Evolutionary conservation across 2,329 filamentous ascomycete genomes (phyloP).

Genomic region (Cercospora sesami): DNA sequence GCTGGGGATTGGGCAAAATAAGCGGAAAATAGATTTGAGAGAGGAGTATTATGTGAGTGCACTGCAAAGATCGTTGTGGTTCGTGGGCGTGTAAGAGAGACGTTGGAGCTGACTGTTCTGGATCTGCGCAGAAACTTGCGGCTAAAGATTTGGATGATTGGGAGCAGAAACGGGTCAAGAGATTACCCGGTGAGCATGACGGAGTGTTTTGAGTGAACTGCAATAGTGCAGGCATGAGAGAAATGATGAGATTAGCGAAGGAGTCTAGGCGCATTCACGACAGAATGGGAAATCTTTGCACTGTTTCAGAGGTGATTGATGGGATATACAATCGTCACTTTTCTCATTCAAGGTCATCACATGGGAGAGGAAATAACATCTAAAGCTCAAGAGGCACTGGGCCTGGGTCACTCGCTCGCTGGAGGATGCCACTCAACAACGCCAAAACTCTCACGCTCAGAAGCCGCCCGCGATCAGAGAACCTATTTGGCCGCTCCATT

Average conservation of each 20-base stretch:
- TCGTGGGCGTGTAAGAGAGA: no score
- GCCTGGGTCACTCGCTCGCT: background rate
- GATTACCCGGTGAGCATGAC: slow-evolving; percentile 86
- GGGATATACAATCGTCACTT: background rate
- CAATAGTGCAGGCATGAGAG: background rate
- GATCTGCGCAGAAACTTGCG: slow-evolving; percentile 63
- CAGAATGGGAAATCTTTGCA: background rate
- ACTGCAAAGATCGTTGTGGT: no score
- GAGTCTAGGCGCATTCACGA: background rate
- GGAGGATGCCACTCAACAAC: slow-evolving; percentile 4
- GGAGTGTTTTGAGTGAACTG: slow-evolving; percentile 63
- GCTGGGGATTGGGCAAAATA: slow-evolving; percentile 71
- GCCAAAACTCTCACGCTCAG: slow-evolving; percentile 18
- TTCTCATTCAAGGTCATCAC: background rate
- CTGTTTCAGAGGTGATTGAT: background rate
- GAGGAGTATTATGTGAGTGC: slow-evolving; percentile 77
- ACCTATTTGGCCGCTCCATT: slow-evolving; percentile 21
- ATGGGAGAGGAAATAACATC: background rate
- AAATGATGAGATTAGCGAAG: background rate
- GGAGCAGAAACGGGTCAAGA: slow-evolving; percentile 93
- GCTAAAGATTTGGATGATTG: slow-evolving; percentile 92
- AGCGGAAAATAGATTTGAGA: slow-evolving; percentile 72
- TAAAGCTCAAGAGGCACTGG: background rate
- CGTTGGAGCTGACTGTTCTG: slow-evolving; percentile 14
- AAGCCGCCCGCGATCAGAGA: background rate